Evolutionary conservation across 2,329 filamentous ascomycete species (phyloP), one percentile per base, ranked within the genome.

Genomic region (Fusarium sp.): DNA sequence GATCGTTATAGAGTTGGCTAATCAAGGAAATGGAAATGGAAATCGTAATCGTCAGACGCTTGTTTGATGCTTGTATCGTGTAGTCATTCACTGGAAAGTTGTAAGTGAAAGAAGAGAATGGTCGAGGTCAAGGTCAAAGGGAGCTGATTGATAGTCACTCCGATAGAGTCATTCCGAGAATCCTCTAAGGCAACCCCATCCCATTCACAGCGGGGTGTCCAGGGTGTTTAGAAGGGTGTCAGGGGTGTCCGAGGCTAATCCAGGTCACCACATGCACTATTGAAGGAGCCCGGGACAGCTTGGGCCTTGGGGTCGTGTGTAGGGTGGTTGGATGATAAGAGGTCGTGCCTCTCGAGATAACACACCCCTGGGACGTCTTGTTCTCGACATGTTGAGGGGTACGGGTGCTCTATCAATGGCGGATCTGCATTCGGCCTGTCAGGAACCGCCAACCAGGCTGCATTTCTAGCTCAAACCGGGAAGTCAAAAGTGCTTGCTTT

Each of bases 61-160:
- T 68, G 59, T 67, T 70, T 70, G 65, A 56, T 67, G 61, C 58
- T 72, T 68, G 55, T 71, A 64, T 74, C 65, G 72, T 73, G 51
- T 67, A 72, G 68, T 74, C 61, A 68, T 74, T 64, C 70, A 67
- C 62, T 61, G 59, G 30, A 57, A 55, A 60, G 62, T 56, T 69
- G 59, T 51, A 59, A 68, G 59, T 65, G 67, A 71, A 58, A 70
- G 71, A 59, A 67, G 66, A 61, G 62, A 56, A 50, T 57, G 39
- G 50, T 54, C 52, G 61, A 52, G 56, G 56, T 62, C 61, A 64
- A 63, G 27, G 27, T 30, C 27, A 30, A 56, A 57, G 44, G 52
- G 64, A 48, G 46, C 39, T 50, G 40, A 54, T 44, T 48, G 51
- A 52, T 30, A 57, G 62, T 65, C 62, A 65, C 61, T 45, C 62